Conservation (phyloP, 371 early-diverging fungal species). For the Mortierella polycephala region DNA sequence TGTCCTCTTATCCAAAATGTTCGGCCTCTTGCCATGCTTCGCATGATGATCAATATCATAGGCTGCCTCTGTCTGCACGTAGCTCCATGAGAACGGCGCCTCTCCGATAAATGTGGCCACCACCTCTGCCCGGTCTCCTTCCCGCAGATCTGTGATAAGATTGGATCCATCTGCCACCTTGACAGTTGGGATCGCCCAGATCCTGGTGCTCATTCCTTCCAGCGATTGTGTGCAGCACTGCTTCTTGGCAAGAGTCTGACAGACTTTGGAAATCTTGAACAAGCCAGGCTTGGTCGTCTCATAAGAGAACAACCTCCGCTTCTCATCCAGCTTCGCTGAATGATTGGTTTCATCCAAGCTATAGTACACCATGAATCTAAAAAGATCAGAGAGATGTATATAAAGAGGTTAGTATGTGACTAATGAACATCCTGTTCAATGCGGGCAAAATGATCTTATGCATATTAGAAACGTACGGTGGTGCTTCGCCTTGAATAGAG, state of each 20-base stretch:
- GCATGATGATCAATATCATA: slow-evolving; percentile 32
- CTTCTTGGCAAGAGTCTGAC: slow-evolving; percentile 39
- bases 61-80: slow-evolving; percentile 29
- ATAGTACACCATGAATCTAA: slow-evolving; percentile 46
- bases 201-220: slow-evolving; percentile 22
- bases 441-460: background rate
- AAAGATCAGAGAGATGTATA: background rate
- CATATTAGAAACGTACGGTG: slow-evolving; percentile 19
- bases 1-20: slow-evolving; percentile 11
- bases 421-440: background rate
- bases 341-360: slow-evolving; percentile 27
- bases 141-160: slow-evolving; percentile 38
- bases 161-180: slow-evolving; percentile 32
- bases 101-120: slow-evolving; percentile 45
- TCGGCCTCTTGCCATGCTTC: slow-evolving; percentile 22
- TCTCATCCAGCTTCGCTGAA: slow-evolving; percentile 14
- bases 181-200: slow-evolving; percentile 48
- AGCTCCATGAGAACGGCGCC: slow-evolving; percentile 46
- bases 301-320: slow-evolving; percentile 20
- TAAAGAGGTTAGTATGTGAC: background rate
- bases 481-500: slow-evolving; percentile 37
- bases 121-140: slow-evolving; percentile 40
- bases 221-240: slow-evolving; percentile 41
- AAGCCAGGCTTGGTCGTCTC: slow-evolving; percentile 29
- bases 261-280: slow-evolving; percentile 37